Conservation (phyloP, 2,329 filamentous ascomycete genomes). For the Akanthomyces lecanii region DNA sequence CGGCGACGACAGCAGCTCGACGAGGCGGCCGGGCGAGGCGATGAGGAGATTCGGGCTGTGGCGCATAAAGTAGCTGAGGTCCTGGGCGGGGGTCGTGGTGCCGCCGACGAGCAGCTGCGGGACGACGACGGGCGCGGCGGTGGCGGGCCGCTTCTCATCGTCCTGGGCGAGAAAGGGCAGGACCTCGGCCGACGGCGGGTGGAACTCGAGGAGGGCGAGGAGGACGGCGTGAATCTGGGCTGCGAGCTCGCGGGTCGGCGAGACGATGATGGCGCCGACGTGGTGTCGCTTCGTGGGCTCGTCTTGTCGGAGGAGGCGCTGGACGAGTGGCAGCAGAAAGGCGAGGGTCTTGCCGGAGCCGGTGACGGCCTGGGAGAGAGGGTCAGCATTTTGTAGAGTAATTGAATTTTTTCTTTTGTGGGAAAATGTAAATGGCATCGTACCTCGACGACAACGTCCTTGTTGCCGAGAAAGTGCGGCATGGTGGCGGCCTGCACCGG, state of each 20-base stretch:
- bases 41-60: slow-evolving; percentile 85
- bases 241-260: slow-evolving; percentile 85
- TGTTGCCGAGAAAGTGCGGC: slow-evolving; percentile 82
- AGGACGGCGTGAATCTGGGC: slow-evolving; percentile 85
- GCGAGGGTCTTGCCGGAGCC: slow-evolving; percentile 87
- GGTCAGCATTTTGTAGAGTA: neutral
- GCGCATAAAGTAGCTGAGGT: slow-evolving; percentile 79
- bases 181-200: slow-evolving; percentile 68
- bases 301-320: slow-evolving; percentile 73
- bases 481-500: slow-evolving; percentile 93
- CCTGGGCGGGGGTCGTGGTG: slow-evolving; percentile 72
- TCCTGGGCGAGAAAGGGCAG: slow-evolving; percentile 52
- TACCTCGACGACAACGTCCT: slow-evolving; percentile 86
- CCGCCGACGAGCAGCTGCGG: slow-evolving; percentile 88
- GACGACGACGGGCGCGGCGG: slow-evolving; percentile 54
- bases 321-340: slow-evolving; percentile 78
- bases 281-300: slow-evolving; percentile 86
- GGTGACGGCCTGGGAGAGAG: slow-evolving; percentile 63
- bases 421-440: neutral
- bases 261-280: slow-evolving; percentile 85
- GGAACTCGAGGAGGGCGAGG: slow-evolving; percentile 72
- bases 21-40: slow-evolving; percentile 82
- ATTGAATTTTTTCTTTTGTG: too few relatives aligned
- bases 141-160: slow-evolving; percentile 47
- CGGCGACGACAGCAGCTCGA: slow-evolving; percentile 80